Conservation (phyloP, 2,329 filamentous ascomycete species). For the Epichloe elymi region DNA sequence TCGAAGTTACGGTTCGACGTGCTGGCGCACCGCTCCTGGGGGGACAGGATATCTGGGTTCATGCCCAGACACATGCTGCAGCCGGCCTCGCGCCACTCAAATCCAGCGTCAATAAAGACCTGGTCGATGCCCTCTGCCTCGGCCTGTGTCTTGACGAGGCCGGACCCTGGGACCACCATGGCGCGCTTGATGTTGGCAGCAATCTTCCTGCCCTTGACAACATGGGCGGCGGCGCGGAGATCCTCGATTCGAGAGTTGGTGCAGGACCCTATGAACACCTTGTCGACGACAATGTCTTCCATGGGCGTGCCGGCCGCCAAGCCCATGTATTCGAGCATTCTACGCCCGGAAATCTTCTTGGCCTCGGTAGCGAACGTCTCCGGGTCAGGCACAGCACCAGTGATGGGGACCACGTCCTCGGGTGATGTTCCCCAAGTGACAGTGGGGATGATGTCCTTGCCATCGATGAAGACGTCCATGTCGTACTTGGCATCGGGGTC, state of each 20-base stretch:
- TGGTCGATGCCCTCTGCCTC: constrained; percentile 87
- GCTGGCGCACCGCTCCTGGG: constrained; percentile 84
- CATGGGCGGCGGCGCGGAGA: constrained; percentile 69
- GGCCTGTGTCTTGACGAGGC: constrained; percentile 82
- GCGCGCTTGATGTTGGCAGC: constrained; percentile 83
- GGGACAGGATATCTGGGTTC: constrained; percentile 91
- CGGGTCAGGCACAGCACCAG: constrained; percentile 76
- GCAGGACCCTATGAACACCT: constrained; percentile 96
- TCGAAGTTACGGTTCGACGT: constrained; percentile 98
- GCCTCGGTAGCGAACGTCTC: constrained; percentile 69
- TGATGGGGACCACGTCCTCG: constrained; percentile 93
- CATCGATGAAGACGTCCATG: constrained; percentile 76
- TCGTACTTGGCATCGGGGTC: constrained; percentile 87
- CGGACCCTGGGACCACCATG: constrained; percentile 93
- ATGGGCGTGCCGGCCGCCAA: constrained; percentile 74
- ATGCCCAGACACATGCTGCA: constrained; percentile 99
- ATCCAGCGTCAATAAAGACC: constrained; percentile 83
- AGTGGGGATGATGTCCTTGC: constrained; percentile 84
- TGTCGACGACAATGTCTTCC: constrained; percentile 86
- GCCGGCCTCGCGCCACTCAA: constrained; percentile 95
- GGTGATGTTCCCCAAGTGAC: constrained; percentile 96
- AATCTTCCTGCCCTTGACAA: constrained; percentile 79
- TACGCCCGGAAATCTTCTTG: constrained; percentile 67
- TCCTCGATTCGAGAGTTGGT: constrained; percentile 97
- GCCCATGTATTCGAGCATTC: constrained; percentile 94